These are phyloP conservation scores for Thuja plicata DNA, from an alignment of 83 land plant species.

Conservation along the genomic window DNA sequence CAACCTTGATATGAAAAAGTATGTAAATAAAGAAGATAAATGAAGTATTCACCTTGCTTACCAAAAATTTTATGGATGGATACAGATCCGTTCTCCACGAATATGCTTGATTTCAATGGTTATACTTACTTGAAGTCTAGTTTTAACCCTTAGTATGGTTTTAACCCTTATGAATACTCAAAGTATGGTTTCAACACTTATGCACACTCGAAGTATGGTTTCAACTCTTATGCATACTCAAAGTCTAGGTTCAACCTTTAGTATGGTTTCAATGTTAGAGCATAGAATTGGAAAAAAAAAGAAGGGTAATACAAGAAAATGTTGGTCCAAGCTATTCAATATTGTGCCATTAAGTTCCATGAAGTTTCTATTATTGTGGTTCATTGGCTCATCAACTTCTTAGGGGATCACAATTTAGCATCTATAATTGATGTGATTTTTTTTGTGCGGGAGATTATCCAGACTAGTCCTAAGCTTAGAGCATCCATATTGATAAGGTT, in stretches of 20 bases:
- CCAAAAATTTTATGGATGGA: no score
- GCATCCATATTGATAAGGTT: slow-evolving; percentile 76
- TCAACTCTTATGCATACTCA: no score
- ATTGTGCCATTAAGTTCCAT: slow-evolving; percentile 85
- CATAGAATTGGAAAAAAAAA: slow-evolving; percentile 88
- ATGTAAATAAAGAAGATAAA: no score
- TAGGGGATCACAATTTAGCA: slow-evolving; percentile 82
- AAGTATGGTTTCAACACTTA: no score
- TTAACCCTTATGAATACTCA: no score
- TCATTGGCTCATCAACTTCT: slow-evolving; percentile 85
- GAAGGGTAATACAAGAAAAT: slow-evolving; percentile 87
- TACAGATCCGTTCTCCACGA: no score
- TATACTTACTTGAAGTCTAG: no score
- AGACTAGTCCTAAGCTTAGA: slow-evolving; percentile 79
- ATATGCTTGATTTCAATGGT: no score
- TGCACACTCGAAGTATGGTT: no score
- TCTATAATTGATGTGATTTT: slow-evolving; percentile 78
- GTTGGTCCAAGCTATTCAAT: slow-evolving; percentile 87
- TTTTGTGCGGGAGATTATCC: slow-evolving; percentile 86
- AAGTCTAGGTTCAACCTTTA: no score
- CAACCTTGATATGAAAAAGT: slow-evolving; percentile 15
- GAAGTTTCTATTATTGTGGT: slow-evolving; percentile 90
- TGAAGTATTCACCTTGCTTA: no score
- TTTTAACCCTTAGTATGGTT: no score
- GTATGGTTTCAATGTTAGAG: slow-evolving; percentile 15